Conservation (phyloP, 2,329 filamentous ascomycete genomes). For the Chaetomium olivaceum region DNA sequence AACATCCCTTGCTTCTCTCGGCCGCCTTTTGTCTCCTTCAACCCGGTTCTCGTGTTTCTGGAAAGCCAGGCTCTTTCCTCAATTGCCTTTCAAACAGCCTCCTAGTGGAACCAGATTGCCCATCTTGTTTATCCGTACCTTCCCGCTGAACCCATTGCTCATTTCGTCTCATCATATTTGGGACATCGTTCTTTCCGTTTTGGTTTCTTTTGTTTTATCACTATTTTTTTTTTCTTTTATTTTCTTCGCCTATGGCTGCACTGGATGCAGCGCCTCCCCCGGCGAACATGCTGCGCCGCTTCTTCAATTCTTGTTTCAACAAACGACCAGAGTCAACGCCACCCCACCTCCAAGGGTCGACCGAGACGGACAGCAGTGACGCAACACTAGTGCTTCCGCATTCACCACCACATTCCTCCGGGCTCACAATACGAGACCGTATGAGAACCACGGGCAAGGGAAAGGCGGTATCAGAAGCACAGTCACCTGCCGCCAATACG, state of each 20-base stretch:
- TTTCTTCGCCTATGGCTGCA: not conserved
- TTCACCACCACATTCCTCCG: conserved; percentile 9
- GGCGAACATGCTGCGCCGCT: conserved; percentile 24
- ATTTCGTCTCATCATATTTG: not conserved
- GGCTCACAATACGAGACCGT: not conserved
- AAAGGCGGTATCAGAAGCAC: not conserved
- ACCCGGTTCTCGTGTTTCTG: not conserved
- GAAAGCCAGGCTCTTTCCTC: not conserved
- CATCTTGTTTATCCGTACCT: conserved; percentile 5
- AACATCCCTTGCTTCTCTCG: conserved; percentile 14
- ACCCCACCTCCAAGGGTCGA: conserved; percentile 23
- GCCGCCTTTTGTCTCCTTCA: conserved; percentile 6
- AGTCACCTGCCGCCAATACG: not conserved
- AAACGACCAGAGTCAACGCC: conserved; percentile 25
- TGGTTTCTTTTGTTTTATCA: not conserved
- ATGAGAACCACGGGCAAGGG: not conserved
- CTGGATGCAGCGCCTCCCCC: not conserved
- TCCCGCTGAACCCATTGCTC: not conserved
- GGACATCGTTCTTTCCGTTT: not conserved
- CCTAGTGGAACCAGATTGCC: conserved; percentile 25
- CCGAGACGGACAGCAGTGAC: conserved; percentile 31
- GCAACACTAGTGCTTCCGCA: conserved; percentile 8
- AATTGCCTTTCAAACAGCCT: not conserved
- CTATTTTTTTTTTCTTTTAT: not conserved
- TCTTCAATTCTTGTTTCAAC: conserved; percentile 32